Evolutionary conservation across 78 protist genomes (phyloP), one percentile per base, ranked within the genome.

Genomic region (Dictyostelium purpureum): DNA sequence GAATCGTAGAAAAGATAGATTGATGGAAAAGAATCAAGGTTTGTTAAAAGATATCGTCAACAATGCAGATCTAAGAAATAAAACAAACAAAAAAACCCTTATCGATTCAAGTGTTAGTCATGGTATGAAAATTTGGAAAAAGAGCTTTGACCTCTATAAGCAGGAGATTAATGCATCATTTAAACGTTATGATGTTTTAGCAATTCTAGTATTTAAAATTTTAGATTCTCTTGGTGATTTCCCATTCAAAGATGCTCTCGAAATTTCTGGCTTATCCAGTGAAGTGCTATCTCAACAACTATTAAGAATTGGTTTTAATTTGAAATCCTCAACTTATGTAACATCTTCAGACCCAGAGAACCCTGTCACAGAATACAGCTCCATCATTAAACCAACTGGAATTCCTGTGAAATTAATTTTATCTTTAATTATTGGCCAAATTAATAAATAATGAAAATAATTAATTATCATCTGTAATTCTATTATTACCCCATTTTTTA

Each of bases 121-220:
- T 2, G 91, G 91, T 14, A 85, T 73, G 75, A 51, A 47, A 43
- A 59, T 85, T n/a, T 85, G 91, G 91, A 85, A 85, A n/a, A 73
- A 85, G 45, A 70, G 65, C 6, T 85, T 85, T 35, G 75, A 85
- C 33, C 75, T 73, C 6, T 85, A 54, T 52, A 75, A 75, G 43
- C 79, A 70, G 38, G 81, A 73, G 28, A 4, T 85, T 4, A 7
- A 24, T 12, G 31, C 73, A 28, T 24, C 73, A 26, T 85, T 85
- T 35, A 85, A 66, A 51, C 40, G 81, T 47, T 31, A 85, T 66
- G 61, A 71, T 24, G 45, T 54, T 10, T 54, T 85, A 3, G 5
- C 63, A 16, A 56, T 73, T 43, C 33, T 73, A 19, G 42, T 85
- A 1, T 85, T 61, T 31, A 52, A 73, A 35, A 59, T 85, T 2